phyloP scores from a whole-genome alignment of 23 red algal genomes.

The Gracilaria gracilis region DNA sequence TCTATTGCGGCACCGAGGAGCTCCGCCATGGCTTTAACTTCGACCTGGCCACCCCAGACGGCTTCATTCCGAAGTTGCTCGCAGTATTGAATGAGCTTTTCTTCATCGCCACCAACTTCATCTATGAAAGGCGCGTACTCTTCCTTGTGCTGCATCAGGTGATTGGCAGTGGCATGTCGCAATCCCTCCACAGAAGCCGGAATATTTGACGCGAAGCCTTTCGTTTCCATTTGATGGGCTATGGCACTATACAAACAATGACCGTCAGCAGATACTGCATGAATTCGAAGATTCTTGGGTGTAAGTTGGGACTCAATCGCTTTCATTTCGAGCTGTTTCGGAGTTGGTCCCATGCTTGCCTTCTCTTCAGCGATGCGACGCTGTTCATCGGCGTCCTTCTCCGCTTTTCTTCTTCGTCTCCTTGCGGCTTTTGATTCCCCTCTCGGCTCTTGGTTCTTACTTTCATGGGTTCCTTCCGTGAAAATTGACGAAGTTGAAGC shows the following conservation, averaged over 20 bases:
- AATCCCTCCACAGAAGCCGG: slow-evolving; percentile 37
- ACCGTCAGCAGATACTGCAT: slow-evolving; percentile 76
- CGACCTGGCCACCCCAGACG: slow-evolving; percentile 88
- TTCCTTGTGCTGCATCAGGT: slow-evolving; percentile 40
- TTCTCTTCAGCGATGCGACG: slow-evolving; percentile 62
- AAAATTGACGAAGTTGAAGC: slow-evolving; percentile 8
- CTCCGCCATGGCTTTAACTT: slow-evolving; percentile 73
- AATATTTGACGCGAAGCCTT: not conserved
- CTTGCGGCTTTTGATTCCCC: slow-evolving; percentile 71
- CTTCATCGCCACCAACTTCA: slow-evolving; percentile 55
- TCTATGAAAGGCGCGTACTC: slow-evolving; percentile 88
- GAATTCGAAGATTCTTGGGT: slow-evolving; percentile 44
- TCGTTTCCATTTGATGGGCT: slow-evolving; percentile 69
- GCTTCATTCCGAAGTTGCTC: slow-evolving; percentile 49
- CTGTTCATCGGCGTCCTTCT: slow-evolving; percentile 58
- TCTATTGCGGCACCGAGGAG: slow-evolving; percentile 53
- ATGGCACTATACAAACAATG: slow-evolving; percentile 85
- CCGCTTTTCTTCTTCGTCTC: slow-evolving; percentile 65
- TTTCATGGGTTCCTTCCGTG: not conserved
- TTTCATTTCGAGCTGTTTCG: slow-evolving; percentile 44
- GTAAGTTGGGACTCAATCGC: slow-evolving; percentile 63
- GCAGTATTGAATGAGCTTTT: slow-evolving; percentile 45
- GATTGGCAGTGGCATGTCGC: slow-evolving; percentile 41
- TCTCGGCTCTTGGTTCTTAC: not conserved
- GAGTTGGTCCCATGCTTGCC: slow-evolving; percentile 43